Evolutionary conservation across 75 land plant species (phyloP), one percentile per base, ranked within the genome.

Genomic region (Cryptomeria japonica): DNA sequence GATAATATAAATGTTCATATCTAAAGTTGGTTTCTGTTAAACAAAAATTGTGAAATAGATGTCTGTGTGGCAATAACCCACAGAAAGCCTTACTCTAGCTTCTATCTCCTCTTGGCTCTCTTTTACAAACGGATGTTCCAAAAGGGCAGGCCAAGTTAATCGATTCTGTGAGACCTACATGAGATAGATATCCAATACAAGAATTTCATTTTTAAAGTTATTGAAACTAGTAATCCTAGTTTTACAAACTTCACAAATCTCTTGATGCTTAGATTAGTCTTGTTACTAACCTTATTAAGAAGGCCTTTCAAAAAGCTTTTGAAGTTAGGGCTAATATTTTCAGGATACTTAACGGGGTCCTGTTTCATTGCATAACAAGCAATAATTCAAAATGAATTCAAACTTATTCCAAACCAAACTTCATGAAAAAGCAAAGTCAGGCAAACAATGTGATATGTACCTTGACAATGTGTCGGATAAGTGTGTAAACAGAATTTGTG

Each of bases 311-410:
- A 85, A 87, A 98, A 98, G 87, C 94, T 96, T 86, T 88, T 95
- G 91, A 98, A 98, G 80, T 90, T 94, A 88, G 94, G 70, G 89
- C 96, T 97, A 93, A 97, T 97, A 83, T 91, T 94, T 75, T 97
- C 99, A 83, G 99, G 99, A 89, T 95, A 98, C 90, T 97, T 97
- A 38, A 98, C 99, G 73, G 99, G 99, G 92, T 98, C 99, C 99
- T 98, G 97, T 80, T 37, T 70, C 31, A 25, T 31, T 46, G 37
- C 14, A 82, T 82, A 53, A 87, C 28, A 82, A 46, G 31, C 32
- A 46, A 44, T 46, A 32, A 34, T 82, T 44, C 15, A 82, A 44
- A 31, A 44, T 13, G 14, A 46, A n/a, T 82, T 82, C 46, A 22
- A 41, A 44, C n/a, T 82, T 46, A 46, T 14, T 46, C 16, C 25